A percentile compares a stretch with the other conserved stretches of the same genome.
These are phyloP conservation scores for Neoascochyta sp. DNA, from an alignment of 2,329 filamentous ascomycete genomes.

Conservation along the genomic window DNA sequence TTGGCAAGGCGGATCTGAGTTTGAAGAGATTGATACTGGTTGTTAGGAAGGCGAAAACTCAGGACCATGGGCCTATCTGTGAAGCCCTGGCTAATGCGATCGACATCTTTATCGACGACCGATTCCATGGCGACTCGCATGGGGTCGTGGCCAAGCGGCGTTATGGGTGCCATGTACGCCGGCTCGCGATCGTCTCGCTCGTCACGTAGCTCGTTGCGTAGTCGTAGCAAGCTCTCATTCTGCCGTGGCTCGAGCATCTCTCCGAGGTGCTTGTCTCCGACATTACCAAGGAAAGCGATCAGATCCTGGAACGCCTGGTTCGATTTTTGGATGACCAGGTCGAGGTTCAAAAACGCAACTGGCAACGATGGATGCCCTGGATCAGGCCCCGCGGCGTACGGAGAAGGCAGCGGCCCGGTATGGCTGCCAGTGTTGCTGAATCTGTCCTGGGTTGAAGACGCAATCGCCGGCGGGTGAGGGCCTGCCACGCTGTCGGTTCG, in stretches of 20 bases:
- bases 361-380: conserved; percentile 29
- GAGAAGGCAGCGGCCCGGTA: conserved; percentile 12
- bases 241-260: conserved; percentile 45
- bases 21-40: conserved; percentile 35
- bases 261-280: conserved; percentile 40
- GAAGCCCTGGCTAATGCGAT: conserved; percentile 44
- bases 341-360: conserved; percentile 46
- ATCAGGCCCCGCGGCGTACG: conserved; percentile 23
- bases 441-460: too few species aligned
- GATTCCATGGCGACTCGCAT: conserved; percentile 40
- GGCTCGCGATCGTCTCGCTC: conserved; percentile 49
- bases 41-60: conserved; percentile 36
- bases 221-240: conserved; percentile 41
- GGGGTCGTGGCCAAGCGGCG: conserved; percentile 42
- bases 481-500: too few species aligned
- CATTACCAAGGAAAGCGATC: conserved; percentile 38
- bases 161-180: conserved; percentile 50
- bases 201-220: conserved; percentile 45
- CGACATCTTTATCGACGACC: conserved; percentile 43
- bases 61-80: conserved; percentile 41
- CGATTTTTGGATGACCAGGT: conserved; percentile 46
- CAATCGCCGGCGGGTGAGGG: too few species aligned
- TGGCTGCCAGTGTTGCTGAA: conserved; percentile 19
- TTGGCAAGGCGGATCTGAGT: conserved; percentile 41
- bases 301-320: conserved; percentile 46